phyloP scores from a whole-genome alignment of 768 basidiomycete genomes.

The Pleurotus cornucopiae region DNA sequence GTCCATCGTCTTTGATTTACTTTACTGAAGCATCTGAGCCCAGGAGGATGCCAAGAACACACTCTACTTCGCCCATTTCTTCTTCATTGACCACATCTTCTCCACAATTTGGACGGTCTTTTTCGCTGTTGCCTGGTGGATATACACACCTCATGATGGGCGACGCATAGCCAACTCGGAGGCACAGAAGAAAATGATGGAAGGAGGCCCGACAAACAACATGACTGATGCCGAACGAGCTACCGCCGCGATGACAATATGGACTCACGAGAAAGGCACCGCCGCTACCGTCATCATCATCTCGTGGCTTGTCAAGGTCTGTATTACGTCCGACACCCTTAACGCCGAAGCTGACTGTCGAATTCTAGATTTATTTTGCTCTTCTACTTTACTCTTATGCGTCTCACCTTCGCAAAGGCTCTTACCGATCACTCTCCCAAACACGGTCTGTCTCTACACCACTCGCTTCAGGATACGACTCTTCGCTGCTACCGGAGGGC shows the following conservation, averaged over 20 bases:
- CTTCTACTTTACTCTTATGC: conserved; percentile 91
- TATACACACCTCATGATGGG: conserved; percentile 90
- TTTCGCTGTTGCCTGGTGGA: conserved; percentile 90
- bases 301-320: conserved; percentile 88
- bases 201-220: conserved; percentile 46
- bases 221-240: conserved; percentile 66
- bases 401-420: conserved; percentile 84
- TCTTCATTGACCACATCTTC: conserved; percentile 87
- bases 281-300: conserved; percentile 73
- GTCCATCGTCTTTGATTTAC: neutral
- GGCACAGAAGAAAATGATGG: conserved; percentile 85
- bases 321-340: conserved; percentile 16
- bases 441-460: conserved; percentile 35
- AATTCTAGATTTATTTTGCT: conserved; percentile 83
- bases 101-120: conserved; percentile 90
- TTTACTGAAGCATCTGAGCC: conserved; percentile 13
- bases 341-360: conserved; percentile 5
- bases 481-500: conserved; percentile 48
- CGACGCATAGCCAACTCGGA: conserved; percentile 72
- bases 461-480: conserved; percentile 31
- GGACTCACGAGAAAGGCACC: conserved; percentile 85
- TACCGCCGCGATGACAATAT: conserved; percentile 73
- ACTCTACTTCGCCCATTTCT: conserved; percentile 88
- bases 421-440: conserved; percentile 77
- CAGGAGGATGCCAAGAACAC: conserved; percentile 88